Base-by-base conservation (phyloP, 2,329 filamentous ascomycete genomes). In the Acephala macrosclerotiorum region DNA sequence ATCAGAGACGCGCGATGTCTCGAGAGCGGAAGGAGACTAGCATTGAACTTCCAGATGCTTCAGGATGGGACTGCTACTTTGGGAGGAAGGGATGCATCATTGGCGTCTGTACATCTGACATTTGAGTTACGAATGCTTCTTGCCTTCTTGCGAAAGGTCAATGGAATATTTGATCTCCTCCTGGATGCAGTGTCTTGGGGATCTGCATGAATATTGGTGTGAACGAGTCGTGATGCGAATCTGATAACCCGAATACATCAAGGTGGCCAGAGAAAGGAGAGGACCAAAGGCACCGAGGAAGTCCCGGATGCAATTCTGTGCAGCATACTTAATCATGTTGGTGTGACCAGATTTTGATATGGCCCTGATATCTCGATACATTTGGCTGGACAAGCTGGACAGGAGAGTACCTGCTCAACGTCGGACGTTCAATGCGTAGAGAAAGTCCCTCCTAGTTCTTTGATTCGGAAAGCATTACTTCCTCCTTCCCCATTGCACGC, bases 51-150 rank as follows among this genome's bases (percentile, higher is more conserved):
- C 58, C 45, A 22, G 49, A 53, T 38, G 66, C 72, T 73, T 69
- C 66, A 71, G 69, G 63, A 72, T 74, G 69, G 69, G 69, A 71
- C 61, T 57, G 64, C 40, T 14, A 35, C 66, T 70, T 65, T 71
- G 69, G 70, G 73, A 73, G 71, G 71, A 74, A 74, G 71, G 70
- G 72, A 73, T 68, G 73, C 73, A 74, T 75, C 68, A 69, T 62
- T 68, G 74, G 75, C 74, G 73, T 71, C 70, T 73, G 33, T 63
- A 57, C 57, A 65, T 76, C 72, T 75, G 55, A 76, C 71, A 73
- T 71, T 72, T 70, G 68, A 71, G 35, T 53, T 53, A 29, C 49
- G 66, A 69, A 67, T 70, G 66, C 68, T 71, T 69, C 63, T 68
- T 71, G 69, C 70, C 67, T 71, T 65, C 65, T 45, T 66, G 49